These are phyloP conservation scores for Syncephalastrum monosporum DNA, from an alignment of 371 early-diverging fungal species.

Conservation along the genomic window DNA sequence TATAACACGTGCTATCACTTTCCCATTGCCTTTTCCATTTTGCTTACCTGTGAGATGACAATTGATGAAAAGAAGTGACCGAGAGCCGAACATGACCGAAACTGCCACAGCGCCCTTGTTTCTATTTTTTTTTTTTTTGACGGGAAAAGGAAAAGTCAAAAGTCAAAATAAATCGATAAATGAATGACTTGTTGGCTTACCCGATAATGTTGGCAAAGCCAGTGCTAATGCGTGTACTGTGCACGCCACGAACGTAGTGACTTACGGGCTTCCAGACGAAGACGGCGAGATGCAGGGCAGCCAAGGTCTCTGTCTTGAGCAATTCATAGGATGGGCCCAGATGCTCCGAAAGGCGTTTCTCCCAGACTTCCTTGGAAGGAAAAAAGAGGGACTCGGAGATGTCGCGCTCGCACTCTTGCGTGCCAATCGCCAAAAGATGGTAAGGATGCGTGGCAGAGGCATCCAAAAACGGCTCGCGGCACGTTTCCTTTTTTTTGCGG, in stretches of 20 bases:
- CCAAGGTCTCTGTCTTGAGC: constrained; percentile 62
- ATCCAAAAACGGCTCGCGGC: constrained; percentile 15
- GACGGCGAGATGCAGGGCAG: constrained; percentile 68
- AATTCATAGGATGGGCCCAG: constrained; percentile 54
- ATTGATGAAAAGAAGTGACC: constrained; percentile 69
- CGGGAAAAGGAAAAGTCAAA: not conserved
- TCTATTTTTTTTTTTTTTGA: constrained; percentile 40
- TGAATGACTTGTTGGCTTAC: constrained; percentile 13
- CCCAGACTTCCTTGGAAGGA: constrained; percentile 66
- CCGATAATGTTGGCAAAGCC: constrained; percentile 42
- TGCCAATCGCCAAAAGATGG: constrained; percentile 69
- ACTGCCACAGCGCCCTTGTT: constrained; percentile 84
- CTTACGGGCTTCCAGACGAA: constrained; percentile 61
- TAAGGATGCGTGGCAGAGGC: constrained; percentile 41
- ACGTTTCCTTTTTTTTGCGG: not conserved
- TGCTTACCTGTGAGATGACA: constrained; percentile 72
- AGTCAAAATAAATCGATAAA: not conserved
- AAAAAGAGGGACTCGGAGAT: constrained; percentile 62
- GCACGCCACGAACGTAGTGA: constrained; percentile 47
- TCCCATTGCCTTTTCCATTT: not conserved
- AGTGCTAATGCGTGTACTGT: constrained; percentile 34
- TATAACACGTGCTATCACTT: not conserved
- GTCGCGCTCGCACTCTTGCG: constrained; percentile 74
- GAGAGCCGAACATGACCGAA: constrained; percentile 56
- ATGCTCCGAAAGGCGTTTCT: constrained; percentile 41